A percentile compares a stretch with the other conserved stretches of the same genome.
Evolutionary conservation across 495 filamentous ascomycete species (phyloP).

Genomic region (Neurospora discreta): DNA sequence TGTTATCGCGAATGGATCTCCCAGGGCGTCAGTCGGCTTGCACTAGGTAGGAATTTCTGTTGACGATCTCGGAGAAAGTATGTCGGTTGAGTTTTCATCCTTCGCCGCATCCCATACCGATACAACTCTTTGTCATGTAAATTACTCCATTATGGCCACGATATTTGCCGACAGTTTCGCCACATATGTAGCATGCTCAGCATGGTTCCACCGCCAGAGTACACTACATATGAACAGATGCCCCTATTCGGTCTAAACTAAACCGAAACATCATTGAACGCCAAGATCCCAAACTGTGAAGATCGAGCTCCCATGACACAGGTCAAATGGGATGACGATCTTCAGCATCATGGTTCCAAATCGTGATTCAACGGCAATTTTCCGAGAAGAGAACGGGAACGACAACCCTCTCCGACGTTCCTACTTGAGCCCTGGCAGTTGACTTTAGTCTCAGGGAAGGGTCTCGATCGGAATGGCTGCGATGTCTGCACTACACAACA

Average conservation of each 20-base stretch:
- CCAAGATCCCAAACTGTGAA: background rate
- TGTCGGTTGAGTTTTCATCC: background rate
- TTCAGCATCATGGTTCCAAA: background rate
- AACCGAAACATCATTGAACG: background rate
- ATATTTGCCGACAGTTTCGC: background rate
- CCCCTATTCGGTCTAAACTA: background rate
- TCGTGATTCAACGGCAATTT: background rate
- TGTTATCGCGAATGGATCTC: background rate
- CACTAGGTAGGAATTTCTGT: background rate
- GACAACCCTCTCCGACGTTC: background rate
- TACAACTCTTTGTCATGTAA: no score
- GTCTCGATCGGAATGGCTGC: background rate
- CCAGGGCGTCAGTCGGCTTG: background rate
- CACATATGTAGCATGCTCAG: background rate
- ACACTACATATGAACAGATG: background rate
- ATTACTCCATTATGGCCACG: background rate
- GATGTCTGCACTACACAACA: background rate
- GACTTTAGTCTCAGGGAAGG: background rate
- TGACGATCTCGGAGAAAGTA: background rate
- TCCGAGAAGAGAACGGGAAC: background rate
- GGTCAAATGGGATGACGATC: background rate
- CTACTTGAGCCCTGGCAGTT: background rate
- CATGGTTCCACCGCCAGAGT: background rate
- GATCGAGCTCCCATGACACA: background rate
- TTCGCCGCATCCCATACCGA: background rate